Conservation (phyloP, 129 eudicot species). For the Rutidosis leptorrhynchoides region DNA sequence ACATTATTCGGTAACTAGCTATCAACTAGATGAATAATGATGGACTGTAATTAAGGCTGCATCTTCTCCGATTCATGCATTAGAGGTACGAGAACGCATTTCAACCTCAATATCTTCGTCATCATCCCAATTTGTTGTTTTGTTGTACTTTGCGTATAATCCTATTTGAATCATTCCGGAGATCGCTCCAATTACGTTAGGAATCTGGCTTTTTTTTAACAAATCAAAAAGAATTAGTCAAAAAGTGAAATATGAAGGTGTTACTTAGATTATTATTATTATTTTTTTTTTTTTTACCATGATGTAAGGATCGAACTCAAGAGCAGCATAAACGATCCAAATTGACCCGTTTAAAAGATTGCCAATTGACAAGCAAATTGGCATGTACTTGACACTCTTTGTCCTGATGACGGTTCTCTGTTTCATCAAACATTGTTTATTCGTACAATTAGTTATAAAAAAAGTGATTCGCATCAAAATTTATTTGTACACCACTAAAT, state of each 20-base stretch:
- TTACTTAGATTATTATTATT: neutral
- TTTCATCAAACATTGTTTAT: conserved; percentile 11
- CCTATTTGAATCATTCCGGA: conserved; percentile 61
- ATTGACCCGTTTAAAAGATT: conserved; percentile 58
- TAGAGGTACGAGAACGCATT: conserved; percentile 19
- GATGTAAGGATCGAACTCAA: conserved; percentile 64
- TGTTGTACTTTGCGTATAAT: conserved; percentile 44
- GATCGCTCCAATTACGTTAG: conserved; percentile 63
- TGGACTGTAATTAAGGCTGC: neutral
- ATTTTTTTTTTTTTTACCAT: conserved; percentile 44
- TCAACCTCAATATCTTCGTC: conserved; percentile 42
- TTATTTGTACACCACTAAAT: too few relatives aligned
- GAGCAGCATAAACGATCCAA: conserved; percentile 59
- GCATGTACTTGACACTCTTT: conserved; percentile 92
- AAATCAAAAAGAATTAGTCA: neutral
- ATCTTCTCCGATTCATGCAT: conserved; percentile 10
- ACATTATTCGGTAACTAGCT: conserved; percentile 9
- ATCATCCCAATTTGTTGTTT: conserved; percentile 67
- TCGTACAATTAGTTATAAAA: neutral
- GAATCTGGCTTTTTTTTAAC: conserved; percentile 46
- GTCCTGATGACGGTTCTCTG: conserved; percentile 63
- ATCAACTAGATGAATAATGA: conserved; percentile 9
- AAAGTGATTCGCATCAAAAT: too few relatives aligned
- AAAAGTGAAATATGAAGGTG: neutral
- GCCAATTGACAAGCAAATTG: conserved; percentile 59